Evolutionary conservation across 2,329 filamentous ascomycete species (phyloP).

Genomic region (Diaporthe ampelina): DNA sequence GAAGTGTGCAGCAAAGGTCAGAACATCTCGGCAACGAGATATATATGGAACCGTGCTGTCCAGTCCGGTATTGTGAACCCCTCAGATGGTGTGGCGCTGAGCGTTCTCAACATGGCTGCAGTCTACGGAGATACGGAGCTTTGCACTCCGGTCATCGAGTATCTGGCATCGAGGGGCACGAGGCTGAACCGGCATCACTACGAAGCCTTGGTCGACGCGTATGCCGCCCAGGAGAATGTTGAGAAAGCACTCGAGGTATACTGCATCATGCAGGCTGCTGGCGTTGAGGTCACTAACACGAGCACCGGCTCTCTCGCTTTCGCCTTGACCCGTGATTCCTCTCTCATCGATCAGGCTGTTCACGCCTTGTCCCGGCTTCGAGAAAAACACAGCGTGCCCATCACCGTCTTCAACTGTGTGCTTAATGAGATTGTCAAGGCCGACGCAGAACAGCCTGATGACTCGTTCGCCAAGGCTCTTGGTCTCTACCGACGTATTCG

Average conservation of each 20-base stretch:
- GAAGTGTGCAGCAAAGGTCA: constrained; percentile 77
- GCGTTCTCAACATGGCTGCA: constrained; percentile 80
- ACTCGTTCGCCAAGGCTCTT: constrained; percentile 38
- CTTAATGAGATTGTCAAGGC: constrained; percentile 51
- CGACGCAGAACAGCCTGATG: constrained; percentile 5
- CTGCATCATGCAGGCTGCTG: constrained; percentile 78
- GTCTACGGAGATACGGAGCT: constrained; percentile 76
- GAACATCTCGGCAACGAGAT: constrained; percentile 74
- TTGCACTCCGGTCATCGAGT: constrained; percentile 78
- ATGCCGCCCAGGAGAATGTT: constrained; percentile 72
- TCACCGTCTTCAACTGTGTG: constrained; percentile 57
- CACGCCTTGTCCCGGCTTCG: constrained; percentile 67
- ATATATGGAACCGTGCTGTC: constrained; percentile 76
- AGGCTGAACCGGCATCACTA: constrained; percentile 79
- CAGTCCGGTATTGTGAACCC: constrained; percentile 58
- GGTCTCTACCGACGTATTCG: constrained; percentile 39
- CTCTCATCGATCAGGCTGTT: constrained; percentile 66
- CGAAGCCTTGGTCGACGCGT: constrained; percentile 81
- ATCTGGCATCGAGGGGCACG: constrained; percentile 71
- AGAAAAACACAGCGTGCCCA: constrained; percentile 51
- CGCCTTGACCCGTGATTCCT: constrained; percentile 63
- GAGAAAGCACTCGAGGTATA: constrained; percentile 77
- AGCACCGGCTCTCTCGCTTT: constrained; percentile 75
- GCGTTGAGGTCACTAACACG: constrained; percentile 67
- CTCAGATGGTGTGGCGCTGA: constrained; percentile 54